Conservation (phyloP, 306 rosid genomes). For the Gynostemma pentaphyllum region DNA sequence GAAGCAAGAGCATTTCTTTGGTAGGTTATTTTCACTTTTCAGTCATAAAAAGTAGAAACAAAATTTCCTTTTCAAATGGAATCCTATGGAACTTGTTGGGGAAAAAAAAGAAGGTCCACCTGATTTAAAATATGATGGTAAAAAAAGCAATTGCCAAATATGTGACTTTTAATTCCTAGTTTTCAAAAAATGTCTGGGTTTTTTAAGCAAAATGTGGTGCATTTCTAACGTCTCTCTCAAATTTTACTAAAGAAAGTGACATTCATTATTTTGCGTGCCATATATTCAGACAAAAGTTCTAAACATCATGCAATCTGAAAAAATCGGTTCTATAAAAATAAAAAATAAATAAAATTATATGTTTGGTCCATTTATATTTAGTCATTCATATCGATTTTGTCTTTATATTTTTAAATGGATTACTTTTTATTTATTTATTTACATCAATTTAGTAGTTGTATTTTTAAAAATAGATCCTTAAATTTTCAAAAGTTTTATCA, state of each 20-base stretch:
- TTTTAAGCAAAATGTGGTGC: not conserved
- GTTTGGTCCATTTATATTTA: too few species aligned
- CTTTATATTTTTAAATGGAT: too few species aligned
- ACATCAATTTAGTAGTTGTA: too few species aligned
- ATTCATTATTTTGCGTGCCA: not conserved
- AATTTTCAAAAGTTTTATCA: too few species aligned
- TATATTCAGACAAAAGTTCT: not conserved
- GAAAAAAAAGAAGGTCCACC: not conserved
- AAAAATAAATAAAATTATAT: too few species aligned
- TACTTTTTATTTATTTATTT: too few species aligned
- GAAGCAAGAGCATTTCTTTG: too few species aligned
- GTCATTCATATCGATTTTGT: too few species aligned
- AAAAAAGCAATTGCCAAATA: too few species aligned
- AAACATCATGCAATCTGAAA: not conserved
- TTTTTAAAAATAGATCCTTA: too few species aligned
- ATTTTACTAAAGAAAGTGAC: not conserved
- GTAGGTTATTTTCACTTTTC: not conserved
- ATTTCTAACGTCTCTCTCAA: not conserved
- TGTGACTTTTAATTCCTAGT: too few species aligned
- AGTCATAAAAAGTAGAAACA: not conserved
- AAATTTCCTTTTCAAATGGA: not conserved
- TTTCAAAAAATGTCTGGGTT: not conserved
- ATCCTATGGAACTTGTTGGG: not conserved
- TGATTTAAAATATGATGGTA: not conserved
- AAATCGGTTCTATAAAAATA: too few species aligned